These are phyloP conservation scores for Penstemon eatonii DNA, from an alignment of 257 asterid genomes.

Conservation along the genomic window DNA sequence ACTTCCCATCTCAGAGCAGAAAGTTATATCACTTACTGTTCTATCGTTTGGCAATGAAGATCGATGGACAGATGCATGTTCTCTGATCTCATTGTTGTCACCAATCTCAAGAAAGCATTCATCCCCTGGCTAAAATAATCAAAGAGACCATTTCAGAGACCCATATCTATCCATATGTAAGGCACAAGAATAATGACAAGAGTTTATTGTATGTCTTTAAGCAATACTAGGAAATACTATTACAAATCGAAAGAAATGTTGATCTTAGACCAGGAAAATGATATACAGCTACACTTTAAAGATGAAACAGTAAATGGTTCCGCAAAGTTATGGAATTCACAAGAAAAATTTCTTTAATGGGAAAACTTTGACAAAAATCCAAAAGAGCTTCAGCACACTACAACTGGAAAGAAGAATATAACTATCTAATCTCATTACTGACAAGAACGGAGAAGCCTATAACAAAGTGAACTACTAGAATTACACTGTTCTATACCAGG, in stretches of 20 bases:
- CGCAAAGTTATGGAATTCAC: not conserved
- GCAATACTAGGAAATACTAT: not conserved
- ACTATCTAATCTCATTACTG: not conserved
- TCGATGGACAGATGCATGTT: constrained; percentile 80
- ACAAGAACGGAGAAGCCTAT: not conserved
- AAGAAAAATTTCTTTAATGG: no score
- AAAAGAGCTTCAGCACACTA: constrained; percentile 11
- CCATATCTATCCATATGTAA: constrained; percentile 12
- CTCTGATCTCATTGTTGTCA: constrained; percentile 87
- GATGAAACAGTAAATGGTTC: not conserved
- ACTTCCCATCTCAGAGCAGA: constrained; percentile 13
- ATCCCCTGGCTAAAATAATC: constrained; percentile 64
- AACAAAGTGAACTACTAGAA: not conserved
- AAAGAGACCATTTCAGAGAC: constrained; percentile 26
- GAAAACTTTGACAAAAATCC: not conserved
- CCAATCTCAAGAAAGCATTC: constrained; percentile 94
- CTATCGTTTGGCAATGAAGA: constrained; percentile 73
- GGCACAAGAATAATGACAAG: constrained; percentile 6
- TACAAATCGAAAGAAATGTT: not conserved
- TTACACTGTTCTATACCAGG: not conserved
- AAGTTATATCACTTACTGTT: constrained; percentile 54
- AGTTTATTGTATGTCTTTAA: not conserved
- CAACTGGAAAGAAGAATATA: not conserved
- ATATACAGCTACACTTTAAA: no score
- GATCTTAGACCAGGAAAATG: not conserved